Conservation (phyloP, 2,329 filamentous ascomycete species). For the Calonectria ilicicola region DNA sequence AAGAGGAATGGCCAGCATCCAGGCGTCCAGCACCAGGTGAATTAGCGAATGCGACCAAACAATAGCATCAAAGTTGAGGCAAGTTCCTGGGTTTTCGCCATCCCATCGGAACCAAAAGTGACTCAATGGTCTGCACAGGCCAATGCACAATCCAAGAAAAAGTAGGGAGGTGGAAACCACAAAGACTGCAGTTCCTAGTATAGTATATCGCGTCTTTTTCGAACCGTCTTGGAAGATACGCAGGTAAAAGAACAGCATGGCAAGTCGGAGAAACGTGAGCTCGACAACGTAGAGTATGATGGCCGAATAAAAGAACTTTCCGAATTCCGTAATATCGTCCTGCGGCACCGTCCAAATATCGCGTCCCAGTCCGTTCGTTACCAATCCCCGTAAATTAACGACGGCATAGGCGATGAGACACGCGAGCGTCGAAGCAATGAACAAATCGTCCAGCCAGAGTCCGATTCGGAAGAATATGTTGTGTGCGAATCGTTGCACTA, state of each 20-base stretch:
- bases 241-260: background rate
- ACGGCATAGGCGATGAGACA: background rate
- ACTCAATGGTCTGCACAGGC: background rate
- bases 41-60: conserved; percentile 54
- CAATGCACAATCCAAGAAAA: conserved; percentile 28
- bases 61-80: background rate
- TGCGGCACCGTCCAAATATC: background rate
- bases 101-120: background rate
- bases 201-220: background rate
- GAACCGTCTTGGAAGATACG: background rate
- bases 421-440: background rate
- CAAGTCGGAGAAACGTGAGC: background rate
- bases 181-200: background rate
- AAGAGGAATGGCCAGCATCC: conserved; percentile 57
- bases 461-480: background rate
- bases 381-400: background rate
- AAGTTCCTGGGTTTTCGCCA: background rate
- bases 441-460: background rate
- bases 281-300: background rate
- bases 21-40: conserved; percentile 56
- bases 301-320: background rate
- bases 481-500: background rate
- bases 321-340: background rate
- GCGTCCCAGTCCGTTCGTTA: background rate
- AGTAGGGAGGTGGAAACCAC: background rate